phyloP scores from a whole-genome alignment of 192 early-diverging fungal genomes.

The Linnemannia elongata region DNA sequence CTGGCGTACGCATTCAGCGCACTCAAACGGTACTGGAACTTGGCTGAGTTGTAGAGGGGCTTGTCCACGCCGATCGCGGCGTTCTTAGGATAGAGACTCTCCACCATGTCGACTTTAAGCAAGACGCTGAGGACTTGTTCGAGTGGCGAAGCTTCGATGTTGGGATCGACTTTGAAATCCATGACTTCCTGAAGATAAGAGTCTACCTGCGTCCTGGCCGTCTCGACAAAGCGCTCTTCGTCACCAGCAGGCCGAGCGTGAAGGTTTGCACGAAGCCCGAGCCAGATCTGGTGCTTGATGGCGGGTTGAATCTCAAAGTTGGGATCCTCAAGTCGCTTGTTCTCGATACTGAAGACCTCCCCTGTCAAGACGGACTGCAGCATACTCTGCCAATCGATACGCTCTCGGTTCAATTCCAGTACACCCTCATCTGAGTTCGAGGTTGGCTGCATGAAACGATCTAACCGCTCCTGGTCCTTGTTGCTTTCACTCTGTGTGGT shows the following conservation, averaged over 20 bases:
- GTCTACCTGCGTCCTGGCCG: conserved; percentile 72
- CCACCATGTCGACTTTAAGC: conserved; percentile 82
- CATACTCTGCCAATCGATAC: conserved; percentile 90
- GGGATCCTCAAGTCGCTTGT: conserved; percentile 73
- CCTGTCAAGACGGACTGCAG: conserved; percentile 83
- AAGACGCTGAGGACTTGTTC: conserved; percentile 77
- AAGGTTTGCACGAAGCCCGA: conserved; percentile 76
- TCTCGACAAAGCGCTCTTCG: conserved; percentile 78
- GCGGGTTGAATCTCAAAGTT: conserved; percentile 47
- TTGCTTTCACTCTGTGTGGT: conserved; percentile 1
- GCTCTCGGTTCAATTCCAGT: conserved; percentile 63
- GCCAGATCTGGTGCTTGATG: conserved; percentile 76
- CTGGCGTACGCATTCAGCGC: conserved; percentile 85
- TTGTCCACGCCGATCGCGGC: conserved; percentile 68
- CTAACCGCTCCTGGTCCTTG: conserved; percentile 54
- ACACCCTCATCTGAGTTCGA: conserved; percentile 52
- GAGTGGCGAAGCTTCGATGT: conserved; percentile 55
- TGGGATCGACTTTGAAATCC: conserved; percentile 66
- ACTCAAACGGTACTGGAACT: conserved; percentile 78
- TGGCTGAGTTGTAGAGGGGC: conserved; percentile 74
- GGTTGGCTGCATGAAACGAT: conserved; percentile 52
- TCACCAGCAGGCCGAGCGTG: conserved; percentile 71
- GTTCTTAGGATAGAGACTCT: conserved; percentile 82
- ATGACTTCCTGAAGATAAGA: conserved; percentile 71
- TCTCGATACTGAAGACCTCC: conserved; percentile 88